Conservation (phyloP, 345 rosid genomes). For the Acer negundo region DNA sequence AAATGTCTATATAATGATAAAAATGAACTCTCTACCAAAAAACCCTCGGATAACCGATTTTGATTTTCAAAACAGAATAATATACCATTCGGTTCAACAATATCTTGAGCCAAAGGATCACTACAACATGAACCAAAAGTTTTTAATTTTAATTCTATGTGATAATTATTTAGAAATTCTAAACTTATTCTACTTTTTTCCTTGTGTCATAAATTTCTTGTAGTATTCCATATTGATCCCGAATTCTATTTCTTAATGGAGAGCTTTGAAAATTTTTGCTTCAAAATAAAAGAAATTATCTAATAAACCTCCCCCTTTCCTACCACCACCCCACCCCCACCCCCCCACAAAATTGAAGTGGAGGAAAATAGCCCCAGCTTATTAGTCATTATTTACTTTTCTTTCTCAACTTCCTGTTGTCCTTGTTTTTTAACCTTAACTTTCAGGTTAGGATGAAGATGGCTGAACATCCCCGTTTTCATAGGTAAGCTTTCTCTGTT, state of each 20-base stretch:
- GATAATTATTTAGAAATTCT: background rate
- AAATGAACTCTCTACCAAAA: background rate
- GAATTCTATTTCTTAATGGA: background rate
- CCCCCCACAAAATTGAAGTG: background rate
- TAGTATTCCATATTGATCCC: background rate
- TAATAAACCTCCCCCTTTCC: background rate
- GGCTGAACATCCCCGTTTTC: slow-evolving; percentile 59
- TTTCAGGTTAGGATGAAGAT: slow-evolving; percentile 78
- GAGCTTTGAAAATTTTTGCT: background rate
- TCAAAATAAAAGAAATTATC: background rate
- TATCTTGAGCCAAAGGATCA: background rate
- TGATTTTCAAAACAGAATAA: background rate
- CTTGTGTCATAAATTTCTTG: background rate
- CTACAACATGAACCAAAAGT: background rate
- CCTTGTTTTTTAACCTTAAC: background rate
- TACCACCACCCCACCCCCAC: no score
- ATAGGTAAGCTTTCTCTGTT: slow-evolving; percentile 50
- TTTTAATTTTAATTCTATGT: background rate
- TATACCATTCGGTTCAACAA: background rate
- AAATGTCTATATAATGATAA: background rate
- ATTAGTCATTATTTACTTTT: background rate
- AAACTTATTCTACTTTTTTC: background rate
- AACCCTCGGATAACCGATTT: background rate
- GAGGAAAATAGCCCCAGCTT: background rate
- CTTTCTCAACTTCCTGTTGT: slow-evolving; percentile 10